phyloP scores from a whole-genome alignment of 345 rosid genomes.

The Populus tremula region DNA sequence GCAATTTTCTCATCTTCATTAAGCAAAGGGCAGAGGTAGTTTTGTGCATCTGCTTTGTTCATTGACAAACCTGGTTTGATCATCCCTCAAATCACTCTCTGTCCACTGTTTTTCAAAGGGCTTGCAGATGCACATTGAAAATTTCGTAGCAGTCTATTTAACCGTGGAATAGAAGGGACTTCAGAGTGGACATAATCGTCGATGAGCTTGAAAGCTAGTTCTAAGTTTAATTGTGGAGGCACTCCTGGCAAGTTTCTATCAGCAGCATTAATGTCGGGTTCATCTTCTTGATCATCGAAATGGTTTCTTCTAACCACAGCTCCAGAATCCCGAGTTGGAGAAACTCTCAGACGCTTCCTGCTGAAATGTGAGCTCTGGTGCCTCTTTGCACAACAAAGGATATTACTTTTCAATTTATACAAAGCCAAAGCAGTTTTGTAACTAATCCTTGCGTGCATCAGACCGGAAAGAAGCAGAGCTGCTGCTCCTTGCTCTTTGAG shows the following conservation, averaged over 20 bases:
- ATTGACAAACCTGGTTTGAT: not conserved
- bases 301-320: not conserved
- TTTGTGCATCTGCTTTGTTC: not conserved
- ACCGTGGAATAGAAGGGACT: not conserved
- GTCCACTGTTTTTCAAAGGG: conserved; percentile 11
- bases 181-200: not conserved
- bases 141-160: not conserved
- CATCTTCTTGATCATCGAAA: not conserved
- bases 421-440: not conserved
- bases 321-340: not conserved
- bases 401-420: not conserved
- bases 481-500: not conserved
- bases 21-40: not conserved
- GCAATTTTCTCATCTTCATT: not conserved
- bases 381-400: not conserved
- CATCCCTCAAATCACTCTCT: conserved; percentile 3
- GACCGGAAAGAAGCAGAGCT: not conserved
- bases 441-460: not conserved
- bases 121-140: not conserved
- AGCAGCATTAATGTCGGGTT: not conserved
- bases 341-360: not conserved
- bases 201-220: not conserved
- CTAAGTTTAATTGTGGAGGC: not conserved
- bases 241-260: not conserved
- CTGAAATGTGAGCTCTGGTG: not conserved